Base-by-base conservation (phyloP, 2,329 filamentous ascomycete genomes). In the Sarocladiaceae sp. region DNA sequence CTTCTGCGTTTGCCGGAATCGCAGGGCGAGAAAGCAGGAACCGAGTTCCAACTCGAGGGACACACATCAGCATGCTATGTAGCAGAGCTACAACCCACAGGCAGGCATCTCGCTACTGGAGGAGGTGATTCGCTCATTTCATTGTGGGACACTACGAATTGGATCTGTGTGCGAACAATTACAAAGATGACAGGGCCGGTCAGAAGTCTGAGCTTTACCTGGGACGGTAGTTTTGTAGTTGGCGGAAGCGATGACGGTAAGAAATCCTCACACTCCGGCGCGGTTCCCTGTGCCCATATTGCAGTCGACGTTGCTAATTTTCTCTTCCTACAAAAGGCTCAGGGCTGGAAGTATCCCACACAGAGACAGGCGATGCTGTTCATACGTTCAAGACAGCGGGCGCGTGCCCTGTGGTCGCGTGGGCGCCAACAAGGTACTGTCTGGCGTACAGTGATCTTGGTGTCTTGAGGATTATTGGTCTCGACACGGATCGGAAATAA, bases 61-160 rank as follows among this genome's bases (percentile, higher is more conserved):
- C 88, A 92, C 65, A 90, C 87, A 2, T 87, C 85, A 3, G 82
- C 86, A 4, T 90, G 86, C 60, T 75, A 88, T 55, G 79, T 82
- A 8, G 77, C 83, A 12, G 84, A 85, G 56, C 71, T 91, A 60
- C 87, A 88, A 56, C 87, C 88, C 1, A 83, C 80, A 40, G 88
- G 84, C 36, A 77, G 83, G 37, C 87, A 84, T 62, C 73, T 93
- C 40, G 88, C 88, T 0, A 87, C 87, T 0, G 88, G 88, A 26
- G 87, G 87, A 10, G 83, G 84, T 10, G 88, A 93, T 62, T 87
- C 86, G 1, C 79, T 90, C 49, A 86, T 92, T 58, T 78, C 85
- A 4, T 72, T 93, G 3, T 93, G 88, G 85, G 87, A 92, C 61
- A 91, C 88, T 3, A 77, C 78, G 36, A 84, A 88, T 58, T 91